phyloP scores from a whole-genome alignment of 2,329 filamentous ascomycete genomes.

The Cadophora sp. region DNA sequence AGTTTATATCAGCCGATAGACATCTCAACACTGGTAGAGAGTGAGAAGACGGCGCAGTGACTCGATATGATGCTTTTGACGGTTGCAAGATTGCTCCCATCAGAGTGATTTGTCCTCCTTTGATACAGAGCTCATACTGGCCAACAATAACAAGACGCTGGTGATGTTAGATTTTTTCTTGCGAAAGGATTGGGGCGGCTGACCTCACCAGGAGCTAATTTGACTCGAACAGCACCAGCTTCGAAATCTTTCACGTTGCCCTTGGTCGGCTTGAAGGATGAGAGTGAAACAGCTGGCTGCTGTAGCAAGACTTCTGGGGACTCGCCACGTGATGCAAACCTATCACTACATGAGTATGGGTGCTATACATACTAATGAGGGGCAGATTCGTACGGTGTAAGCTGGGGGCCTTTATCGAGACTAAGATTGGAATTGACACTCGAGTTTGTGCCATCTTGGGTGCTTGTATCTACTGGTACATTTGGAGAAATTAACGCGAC shows the following conservation, averaged over 20 bases:
- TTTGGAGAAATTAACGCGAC: neutral
- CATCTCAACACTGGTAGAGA: conserved; percentile 71
- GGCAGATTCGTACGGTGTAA: conserved; percentile 26
- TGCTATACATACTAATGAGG: neutral
- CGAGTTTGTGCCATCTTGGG: neutral
- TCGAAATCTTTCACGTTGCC: conserved; percentile 50
- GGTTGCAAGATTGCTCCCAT: conserved; percentile 67
- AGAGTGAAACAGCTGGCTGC: conserved; percentile 49
- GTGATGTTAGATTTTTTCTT: conserved; percentile 26
- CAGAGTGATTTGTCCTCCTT: conserved; percentile 67
- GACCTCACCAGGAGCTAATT: conserved; percentile 58
- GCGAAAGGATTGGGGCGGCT: conserved; percentile 2
- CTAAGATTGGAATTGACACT: neutral
- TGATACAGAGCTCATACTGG: conserved; percentile 69
- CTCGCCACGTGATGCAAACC: conserved; percentile 36
- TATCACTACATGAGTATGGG: conserved; percentile 38
- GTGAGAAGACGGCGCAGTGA: conserved; percentile 73
- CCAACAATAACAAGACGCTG: conserved; percentile 70
- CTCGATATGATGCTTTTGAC: conserved; percentile 56
- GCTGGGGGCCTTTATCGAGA: conserved; percentile 17
- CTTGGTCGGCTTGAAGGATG: conserved; percentile 52
- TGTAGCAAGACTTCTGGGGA: conserved; percentile 33
- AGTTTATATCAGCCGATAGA: conserved; percentile 49
- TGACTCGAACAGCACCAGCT: conserved; percentile 51
- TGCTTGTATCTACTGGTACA: neutral